Conservation (phyloP, 345 rosid species). For the Populus tremula region DNA sequence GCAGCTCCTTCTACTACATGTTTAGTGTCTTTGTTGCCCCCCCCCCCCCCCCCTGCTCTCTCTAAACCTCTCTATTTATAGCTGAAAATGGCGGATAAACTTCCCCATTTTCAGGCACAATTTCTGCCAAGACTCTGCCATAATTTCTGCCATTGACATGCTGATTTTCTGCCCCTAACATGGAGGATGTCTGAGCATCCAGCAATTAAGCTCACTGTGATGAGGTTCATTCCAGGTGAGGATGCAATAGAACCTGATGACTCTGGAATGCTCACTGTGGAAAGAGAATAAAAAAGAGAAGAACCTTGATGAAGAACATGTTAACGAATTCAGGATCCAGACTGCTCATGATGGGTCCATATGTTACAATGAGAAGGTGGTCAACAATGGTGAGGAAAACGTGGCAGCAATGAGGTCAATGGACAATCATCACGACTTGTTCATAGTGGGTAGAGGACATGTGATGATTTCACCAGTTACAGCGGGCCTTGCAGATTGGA, state of each 20-base stretch:
- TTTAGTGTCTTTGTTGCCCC: too few relatives aligned
- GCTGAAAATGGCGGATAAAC: too few relatives aligned
- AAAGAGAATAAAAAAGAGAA: constrained; percentile 35
- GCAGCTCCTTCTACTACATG: too few relatives aligned
- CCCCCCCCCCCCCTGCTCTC: too few relatives aligned
- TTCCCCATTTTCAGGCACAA: too few relatives aligned
- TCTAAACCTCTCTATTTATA: too few relatives aligned
- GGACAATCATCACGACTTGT: constrained; percentile 70
- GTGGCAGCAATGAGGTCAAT: constrained; percentile 67
- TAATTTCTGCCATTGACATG: too few relatives aligned
- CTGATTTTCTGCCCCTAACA: too few relatives aligned
- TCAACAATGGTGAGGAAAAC: constrained; percentile 79
- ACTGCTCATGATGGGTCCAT: constrained; percentile 44
- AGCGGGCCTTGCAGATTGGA: constrained; percentile 94
- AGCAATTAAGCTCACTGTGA: constrained; percentile 53
- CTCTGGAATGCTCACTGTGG: constrained; percentile 18
- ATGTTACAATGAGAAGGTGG: constrained; percentile 47
- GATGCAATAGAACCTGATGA: constrained; percentile 30
- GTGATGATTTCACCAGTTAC: constrained; percentile 68
- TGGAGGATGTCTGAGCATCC: constrained; percentile 76
- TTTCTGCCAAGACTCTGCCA: too few relatives aligned
- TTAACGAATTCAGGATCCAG: constrained; percentile 50
- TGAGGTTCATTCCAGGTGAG: constrained; percentile 51
- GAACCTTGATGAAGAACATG: constrained; percentile 53
- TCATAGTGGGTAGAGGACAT: constrained; percentile 88